These are phyloP conservation scores for Serendipita sp. DNA, from an alignment of 768 basidiomycete species.

Conservation along the genomic window DNA sequence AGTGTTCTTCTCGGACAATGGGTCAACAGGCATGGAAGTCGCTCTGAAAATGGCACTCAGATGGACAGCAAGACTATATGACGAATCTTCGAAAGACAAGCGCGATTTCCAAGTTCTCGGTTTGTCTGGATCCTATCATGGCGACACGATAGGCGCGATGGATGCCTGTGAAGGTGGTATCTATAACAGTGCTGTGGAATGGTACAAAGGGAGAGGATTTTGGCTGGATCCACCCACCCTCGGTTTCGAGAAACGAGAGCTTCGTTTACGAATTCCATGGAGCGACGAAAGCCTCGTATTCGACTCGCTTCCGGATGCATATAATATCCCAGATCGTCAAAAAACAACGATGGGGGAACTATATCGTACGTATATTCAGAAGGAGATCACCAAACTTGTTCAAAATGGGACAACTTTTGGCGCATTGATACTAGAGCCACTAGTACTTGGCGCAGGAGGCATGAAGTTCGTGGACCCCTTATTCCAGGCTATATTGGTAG, in stretches of 20 bases:
- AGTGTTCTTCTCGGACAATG: conserved; percentile 88
- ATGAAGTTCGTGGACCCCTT: conserved; percentile 97
- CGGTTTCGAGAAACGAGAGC: conserved; percentile 39
- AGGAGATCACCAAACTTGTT: conserved; percentile 32
- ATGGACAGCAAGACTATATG: conserved; percentile 32
- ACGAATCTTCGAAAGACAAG: conserved; percentile 22
- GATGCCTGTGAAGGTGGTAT: conserved; percentile 77
- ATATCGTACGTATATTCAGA: conserved; percentile 46
- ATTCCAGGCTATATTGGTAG: conserved; percentile 78
- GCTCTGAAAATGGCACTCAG: conserved; percentile 93
- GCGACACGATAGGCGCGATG: conserved; percentile 96
- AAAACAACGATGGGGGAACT: conserved; percentile 39
- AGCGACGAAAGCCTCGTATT: conserved; percentile 22
- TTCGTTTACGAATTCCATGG: background rate
- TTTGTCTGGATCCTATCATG: conserved; percentile 86
- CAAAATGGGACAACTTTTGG: conserved; percentile 23
- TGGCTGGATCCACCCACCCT: conserved; percentile 89
- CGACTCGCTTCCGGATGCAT: conserved; percentile 40
- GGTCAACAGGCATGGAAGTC: conserved; percentile 94
- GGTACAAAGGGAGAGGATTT: conserved; percentile 82
- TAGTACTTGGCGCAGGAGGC: conserved; percentile 88
- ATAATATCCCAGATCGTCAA: conserved; percentile 51
- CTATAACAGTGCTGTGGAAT: conserved; percentile 69
- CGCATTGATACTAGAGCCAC: conserved; percentile 77
- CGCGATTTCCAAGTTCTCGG: conserved; percentile 61